A percentile compares a stretch with the other conserved stretches of the same genome.
Evolutionary conservation across 345 rosid genomes (phyloP).

Genomic region (Firmiana major): DNA sequence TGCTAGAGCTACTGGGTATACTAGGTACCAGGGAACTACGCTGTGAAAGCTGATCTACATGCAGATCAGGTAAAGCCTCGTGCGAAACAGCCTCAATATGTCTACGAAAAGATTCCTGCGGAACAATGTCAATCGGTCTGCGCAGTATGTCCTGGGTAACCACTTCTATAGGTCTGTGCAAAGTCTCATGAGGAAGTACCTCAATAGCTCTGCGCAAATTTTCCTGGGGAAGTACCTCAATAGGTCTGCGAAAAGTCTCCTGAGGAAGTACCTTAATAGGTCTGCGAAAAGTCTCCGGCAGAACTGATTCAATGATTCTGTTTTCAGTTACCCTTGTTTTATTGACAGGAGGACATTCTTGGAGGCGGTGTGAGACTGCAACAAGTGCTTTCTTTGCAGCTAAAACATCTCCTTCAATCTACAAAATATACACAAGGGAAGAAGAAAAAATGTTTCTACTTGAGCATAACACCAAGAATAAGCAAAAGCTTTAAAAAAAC

Average conservation of each 20-base stretch:
- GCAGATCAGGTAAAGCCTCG: slow-evolving; percentile 33
- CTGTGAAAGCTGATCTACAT: slow-evolving; percentile 31
- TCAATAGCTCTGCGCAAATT: slow-evolving; percentile 30
- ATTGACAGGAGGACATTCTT: slow-evolving; percentile 55
- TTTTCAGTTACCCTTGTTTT: slow-evolving; percentile 39
- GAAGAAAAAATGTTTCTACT: not conserved
- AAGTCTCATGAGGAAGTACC: slow-evolving; percentile 25
- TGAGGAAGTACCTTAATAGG: slow-evolving; percentile 27
- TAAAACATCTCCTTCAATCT: slow-evolving; percentile 76
- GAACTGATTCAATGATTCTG: slow-evolving; percentile 24
- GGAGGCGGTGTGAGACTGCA: slow-evolving; percentile 69
- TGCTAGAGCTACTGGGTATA: slow-evolving; percentile 15
- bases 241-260: slow-evolving; percentile 26
- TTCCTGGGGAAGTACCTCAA: slow-evolving; percentile 15
- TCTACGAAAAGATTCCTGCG: slow-evolving; percentile 21
- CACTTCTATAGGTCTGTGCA: slow-evolving; percentile 22
- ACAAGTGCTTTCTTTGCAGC: slow-evolving; percentile 74
- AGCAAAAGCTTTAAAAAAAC: not conserved
- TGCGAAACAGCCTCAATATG: slow-evolving; percentile 31
- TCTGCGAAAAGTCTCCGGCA: slow-evolving; percentile 28
- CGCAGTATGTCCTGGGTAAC: slow-evolving; percentile 12
- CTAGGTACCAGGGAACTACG: slow-evolving; percentile 23
- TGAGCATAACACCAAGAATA: not conserved
- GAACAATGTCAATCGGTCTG: slow-evolving; percentile 25
- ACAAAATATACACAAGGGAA: slow-evolving; percentile 25